Evolutionary conservation across 805 yeast genomes (phyloP).

Genomic region (Candida arabinofermentans): DNA sequence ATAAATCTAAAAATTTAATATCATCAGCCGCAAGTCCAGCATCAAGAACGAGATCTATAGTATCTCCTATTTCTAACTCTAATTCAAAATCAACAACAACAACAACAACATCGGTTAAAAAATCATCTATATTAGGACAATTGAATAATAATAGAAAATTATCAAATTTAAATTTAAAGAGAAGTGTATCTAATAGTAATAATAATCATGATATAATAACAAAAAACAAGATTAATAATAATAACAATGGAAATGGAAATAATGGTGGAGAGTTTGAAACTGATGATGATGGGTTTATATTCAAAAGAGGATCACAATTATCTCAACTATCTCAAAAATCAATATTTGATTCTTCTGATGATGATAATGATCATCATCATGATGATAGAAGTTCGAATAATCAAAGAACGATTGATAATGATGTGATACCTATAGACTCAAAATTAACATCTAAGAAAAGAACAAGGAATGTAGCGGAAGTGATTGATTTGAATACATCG

Average conservation of each 20-base stretch:
- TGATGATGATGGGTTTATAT: slow-evolving; percentile 20
- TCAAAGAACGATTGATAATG: no score
- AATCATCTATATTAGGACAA: neutral
- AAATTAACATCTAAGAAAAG: no score
- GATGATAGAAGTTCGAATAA: neutral
- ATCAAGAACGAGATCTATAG: no score
- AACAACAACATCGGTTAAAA: neutral
- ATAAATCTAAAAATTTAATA: no score
- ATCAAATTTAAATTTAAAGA: no score
- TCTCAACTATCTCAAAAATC: slow-evolving; percentile 1
- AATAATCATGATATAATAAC: neutral
- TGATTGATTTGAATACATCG: no score
- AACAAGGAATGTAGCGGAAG: no score
- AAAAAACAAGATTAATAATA: neutral
- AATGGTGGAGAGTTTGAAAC: slow-evolving; percentile 11
- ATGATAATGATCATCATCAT: neutral
- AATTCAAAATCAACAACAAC: neutral
- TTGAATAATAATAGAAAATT: neutral
- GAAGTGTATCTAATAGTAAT: no score
- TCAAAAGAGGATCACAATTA: slow-evolving; percentile 12
- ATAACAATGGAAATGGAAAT: neutral
- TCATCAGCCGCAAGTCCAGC: no score
- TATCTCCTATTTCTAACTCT: no score
- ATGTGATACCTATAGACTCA: no score
- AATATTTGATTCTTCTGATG: neutral